Evolutionary conservation across 2,329 filamentous ascomycete genomes (phyloP).

Genomic region (Aspergillus jensenii): DNA sequence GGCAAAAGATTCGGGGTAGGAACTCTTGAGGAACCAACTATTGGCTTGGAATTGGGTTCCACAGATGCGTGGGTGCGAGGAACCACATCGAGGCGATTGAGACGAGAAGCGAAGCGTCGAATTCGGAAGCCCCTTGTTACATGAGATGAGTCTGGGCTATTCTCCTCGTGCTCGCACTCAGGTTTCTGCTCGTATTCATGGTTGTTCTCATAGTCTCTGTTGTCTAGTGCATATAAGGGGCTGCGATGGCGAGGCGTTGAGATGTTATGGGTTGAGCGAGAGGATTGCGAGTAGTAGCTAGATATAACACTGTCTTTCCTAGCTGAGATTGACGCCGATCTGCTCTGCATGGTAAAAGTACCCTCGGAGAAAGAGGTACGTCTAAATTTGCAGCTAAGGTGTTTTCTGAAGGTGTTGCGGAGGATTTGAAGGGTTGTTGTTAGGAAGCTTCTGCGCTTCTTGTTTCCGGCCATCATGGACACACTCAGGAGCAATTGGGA

Average conservation of each 20-base stretch:
- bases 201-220: not conserved
- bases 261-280: not conserved
- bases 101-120: not conserved
- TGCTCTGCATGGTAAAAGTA: not conserved
- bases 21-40: constrained; percentile 10
- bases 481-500: not conserved
- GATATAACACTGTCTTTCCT: not conserved
- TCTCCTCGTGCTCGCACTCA: not conserved
- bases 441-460: constrained; percentile 17
- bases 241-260: not conserved
- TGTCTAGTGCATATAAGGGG: not conserved
- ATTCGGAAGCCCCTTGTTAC: not conserved
- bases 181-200: not conserved
- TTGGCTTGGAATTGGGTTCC: not conserved
- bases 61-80: constrained; percentile 5
- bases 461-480: constrained; percentile 13
- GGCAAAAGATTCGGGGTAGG: constrained; percentile 15
- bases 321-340: not conserved
- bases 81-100: not conserved
- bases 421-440: constrained; percentile 20
- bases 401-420: constrained; percentile 17
- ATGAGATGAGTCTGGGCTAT: not conserved
- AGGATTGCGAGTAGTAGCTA: not conserved
- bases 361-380: not conserved
- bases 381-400: not conserved